Evolutionary conservation across 2,329 filamentous ascomycete species (phyloP), one percentile per base, ranked within the genome.

Genomic region (Biscogniauxia mediterranea): DNA sequence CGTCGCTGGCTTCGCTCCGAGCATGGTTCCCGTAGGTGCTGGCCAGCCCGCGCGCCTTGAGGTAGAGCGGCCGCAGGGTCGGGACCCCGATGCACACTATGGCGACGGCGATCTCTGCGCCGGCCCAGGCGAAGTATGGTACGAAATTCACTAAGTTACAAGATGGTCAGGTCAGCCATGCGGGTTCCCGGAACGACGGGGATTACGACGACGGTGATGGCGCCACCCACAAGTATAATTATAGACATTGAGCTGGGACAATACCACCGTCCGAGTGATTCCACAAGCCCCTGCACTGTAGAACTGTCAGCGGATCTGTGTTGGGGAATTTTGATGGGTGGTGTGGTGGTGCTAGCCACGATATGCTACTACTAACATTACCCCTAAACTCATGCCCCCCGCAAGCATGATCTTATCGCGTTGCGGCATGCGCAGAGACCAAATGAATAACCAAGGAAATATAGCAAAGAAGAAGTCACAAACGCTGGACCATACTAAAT

Each of bases 401-500:
- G 69, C 68, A 6, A 72, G 56, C 66, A 70, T 66, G n/a, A 71
- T 46, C 54, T 70, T 72, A n/a, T 72, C 70, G 9, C 68, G 64
- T 26, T 64, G 65, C 19, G 70, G 65, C 66, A 72, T 71, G 4
- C 54, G 65, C 19, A 72, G 62, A 21, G 66, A 66, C 55, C 62
- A 65, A 20, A 70, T 69, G 53, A 72, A 71, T 11, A 72, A 19
- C 70, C 70, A 72, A 26, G 69, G 69, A n/a, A 67, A 69, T 9
- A 70, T 62, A 32, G 71, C 64, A 57, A 69, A 68, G 49, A 68
- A 69, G 60, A 70, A 69, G 23, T 68, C 70, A 56, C 72, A 74
- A 19, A 67, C 66, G 56, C 74, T 77, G 13, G 75, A 77, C 75
- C 74, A 77, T 1, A 72, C 74, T 75, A 5, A 54, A 20, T 52